Percentiles rank a stretch among this genome's conserved stretches.
Evolutionary conservation across 495 filamentous ascomycete species (phyloP).

Genomic region (Coniosporium apollinis): DNA sequence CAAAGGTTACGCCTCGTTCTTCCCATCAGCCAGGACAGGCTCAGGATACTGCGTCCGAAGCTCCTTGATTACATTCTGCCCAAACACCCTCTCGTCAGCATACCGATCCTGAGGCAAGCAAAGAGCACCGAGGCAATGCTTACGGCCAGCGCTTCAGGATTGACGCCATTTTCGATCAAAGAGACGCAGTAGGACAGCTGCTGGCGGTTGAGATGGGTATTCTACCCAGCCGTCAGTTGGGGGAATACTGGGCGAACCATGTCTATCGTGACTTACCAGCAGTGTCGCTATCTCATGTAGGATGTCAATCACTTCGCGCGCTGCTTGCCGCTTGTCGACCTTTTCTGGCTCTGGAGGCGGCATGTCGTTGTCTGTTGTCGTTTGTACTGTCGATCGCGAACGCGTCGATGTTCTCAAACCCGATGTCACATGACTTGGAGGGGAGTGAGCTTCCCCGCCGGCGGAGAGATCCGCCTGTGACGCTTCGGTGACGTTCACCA

Average conservation of each 20-base stretch:
- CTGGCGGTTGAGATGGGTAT: constrained; percentile 77
- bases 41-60: constrained; percentile 14
- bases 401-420: too few species aligned
- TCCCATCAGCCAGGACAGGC: too few species aligned
- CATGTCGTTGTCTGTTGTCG: too few species aligned
- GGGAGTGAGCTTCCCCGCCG: too few species aligned
- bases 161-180: constrained; percentile 92
- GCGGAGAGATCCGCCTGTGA: too few species aligned
- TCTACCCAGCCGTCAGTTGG: constrained; percentile 32
- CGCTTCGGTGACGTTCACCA: too few species aligned
- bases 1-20: too few species aligned
- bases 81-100: neutral
- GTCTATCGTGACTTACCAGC: constrained; percentile 38
- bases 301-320: constrained; percentile 91
- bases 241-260: constrained; percentile 5
- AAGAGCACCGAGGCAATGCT: constrained; percentile 16
- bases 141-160: constrained; percentile 89
- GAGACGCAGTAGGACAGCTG: constrained; percentile 89
- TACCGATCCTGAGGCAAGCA: neutral
- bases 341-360: too few species aligned
- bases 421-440: too few species aligned
- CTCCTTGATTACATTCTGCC: constrained; percentile 20
- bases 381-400: too few species aligned
- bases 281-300: constrained; percentile 85
- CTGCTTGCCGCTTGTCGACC: constrained; percentile 67